phyloP scores from a whole-genome alignment of 768 basidiomycete genomes.

The Phlegmacium glaucopus region DNA sequence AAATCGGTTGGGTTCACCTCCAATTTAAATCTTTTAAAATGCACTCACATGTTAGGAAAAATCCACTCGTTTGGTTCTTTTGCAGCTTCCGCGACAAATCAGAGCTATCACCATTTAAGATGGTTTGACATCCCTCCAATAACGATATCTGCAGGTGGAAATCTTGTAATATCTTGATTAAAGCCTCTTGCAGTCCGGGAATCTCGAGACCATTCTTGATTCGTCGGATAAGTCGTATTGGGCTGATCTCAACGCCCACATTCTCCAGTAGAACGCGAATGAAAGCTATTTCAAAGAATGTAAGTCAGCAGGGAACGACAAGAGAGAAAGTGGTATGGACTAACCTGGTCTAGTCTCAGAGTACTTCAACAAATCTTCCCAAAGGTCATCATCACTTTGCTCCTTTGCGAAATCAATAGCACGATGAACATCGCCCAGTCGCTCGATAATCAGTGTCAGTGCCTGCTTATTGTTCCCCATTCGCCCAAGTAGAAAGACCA shows the following conservation, averaged over 20 bases:
- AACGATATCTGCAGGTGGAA: conserved; percentile 93
- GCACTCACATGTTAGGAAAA: conserved; percentile 69
- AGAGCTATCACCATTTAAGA: conserved; percentile 80
- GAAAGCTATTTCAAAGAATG: conserved; percentile 54
- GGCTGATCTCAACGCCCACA: conserved; percentile 94
- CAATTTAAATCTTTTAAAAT: too few species aligned
- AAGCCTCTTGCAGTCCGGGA: conserved; percentile 87
- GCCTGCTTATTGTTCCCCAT: conserved; percentile 99
- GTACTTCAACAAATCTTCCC: conserved; percentile 94
- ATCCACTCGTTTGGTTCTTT: conserved; percentile 75
- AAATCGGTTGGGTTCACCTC: too few species aligned
- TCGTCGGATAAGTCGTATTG: conserved; percentile 88
- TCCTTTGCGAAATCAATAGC: conserved; percentile 99
- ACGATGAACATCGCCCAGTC: conserved; percentile 87
- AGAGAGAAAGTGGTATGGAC: neutral
- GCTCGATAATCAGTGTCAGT: conserved; percentile 90
- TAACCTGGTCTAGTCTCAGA: conserved; percentile 89
- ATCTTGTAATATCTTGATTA: conserved; percentile 96
- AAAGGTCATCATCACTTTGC: conserved; percentile 94
- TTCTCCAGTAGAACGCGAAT: conserved; percentile 95
- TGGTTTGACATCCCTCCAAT: conserved; percentile 87
- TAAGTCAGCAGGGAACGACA: neutral
- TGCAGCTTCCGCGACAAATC: conserved; percentile 68
- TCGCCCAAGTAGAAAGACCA: conserved; percentile 94
- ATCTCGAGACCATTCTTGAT: conserved; percentile 97